A percentile compares a stretch with the other conserved stretches of the same genome.
Evolutionary conservation across 495 filamentous ascomycete species (phyloP).

Genomic region (Trichodelitschia bisporula): DNA sequence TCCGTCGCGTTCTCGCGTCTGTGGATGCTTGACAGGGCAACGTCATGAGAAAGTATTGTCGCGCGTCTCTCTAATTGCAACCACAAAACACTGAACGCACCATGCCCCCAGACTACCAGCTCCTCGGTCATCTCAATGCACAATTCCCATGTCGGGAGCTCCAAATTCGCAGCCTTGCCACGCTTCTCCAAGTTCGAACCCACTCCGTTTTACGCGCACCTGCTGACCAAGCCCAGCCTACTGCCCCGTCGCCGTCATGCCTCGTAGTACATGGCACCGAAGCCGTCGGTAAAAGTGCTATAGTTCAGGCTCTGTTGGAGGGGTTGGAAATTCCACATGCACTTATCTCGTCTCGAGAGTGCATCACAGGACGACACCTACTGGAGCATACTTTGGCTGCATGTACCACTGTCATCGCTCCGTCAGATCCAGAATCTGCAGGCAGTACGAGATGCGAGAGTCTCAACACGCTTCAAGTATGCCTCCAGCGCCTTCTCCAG

Average conservation of each 20-base stretch:
- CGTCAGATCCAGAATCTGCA: slow-evolving; percentile 26
- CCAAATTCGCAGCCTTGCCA: slow-evolving; percentile 13
- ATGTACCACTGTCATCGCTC: slow-evolving; percentile 7
- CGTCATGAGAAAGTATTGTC: too few relatives aligned
- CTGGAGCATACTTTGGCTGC: slow-evolving; percentile 36
- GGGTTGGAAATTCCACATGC: slow-evolving; percentile 31
- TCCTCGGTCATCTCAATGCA: slow-evolving; percentile 6
- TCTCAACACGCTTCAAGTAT: slow-evolving; percentile 16
- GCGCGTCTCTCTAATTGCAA: too few relatives aligned
- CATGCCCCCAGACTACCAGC: too few relatives aligned
- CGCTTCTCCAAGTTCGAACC: slow-evolving; percentile 4
- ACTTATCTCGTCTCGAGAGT: slow-evolving; percentile 59
- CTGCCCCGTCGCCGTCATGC: slow-evolving; percentile 24
- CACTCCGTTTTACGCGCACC: slow-evolving; percentile 1
- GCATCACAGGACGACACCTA: slow-evolving; percentile 71
- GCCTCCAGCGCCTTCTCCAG: slow-evolving; percentile 19
- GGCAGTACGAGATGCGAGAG: too few relatives aligned
- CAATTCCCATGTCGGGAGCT: slow-evolving; percentile 15
- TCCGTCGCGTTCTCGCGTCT: too few relatives aligned
- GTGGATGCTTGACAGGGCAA: too few relatives aligned
- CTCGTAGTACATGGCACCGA: slow-evolving; percentile 68
- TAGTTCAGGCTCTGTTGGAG: slow-evolving; percentile 37
- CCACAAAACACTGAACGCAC: too few relatives aligned
- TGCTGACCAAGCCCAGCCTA: slow-evolving; percentile 14
- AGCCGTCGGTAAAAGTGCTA: slow-evolving; percentile 70